Evolutionary conservation across 371 early-diverging fungal species (phyloP).

Genomic region (Enterocytospora artemiae): DNA sequence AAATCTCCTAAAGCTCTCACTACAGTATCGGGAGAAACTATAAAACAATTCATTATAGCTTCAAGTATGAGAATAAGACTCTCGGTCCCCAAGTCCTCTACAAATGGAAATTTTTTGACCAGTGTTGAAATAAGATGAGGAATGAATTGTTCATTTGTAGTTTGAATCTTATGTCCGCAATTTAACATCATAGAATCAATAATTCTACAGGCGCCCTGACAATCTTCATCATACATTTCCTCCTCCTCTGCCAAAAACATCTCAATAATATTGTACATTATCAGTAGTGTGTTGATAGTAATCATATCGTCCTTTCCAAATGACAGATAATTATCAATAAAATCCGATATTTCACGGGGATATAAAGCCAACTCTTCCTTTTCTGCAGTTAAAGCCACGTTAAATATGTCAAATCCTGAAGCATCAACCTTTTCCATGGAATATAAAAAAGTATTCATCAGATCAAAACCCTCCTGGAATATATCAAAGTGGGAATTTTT

Average conservation of each 20-base stretch:
- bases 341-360: constrained; percentile 39
- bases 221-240: constrained; percentile 52
- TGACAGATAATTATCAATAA: constrained; percentile 56
- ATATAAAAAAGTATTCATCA: constrained; percentile 48
- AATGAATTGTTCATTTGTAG: constrained; percentile 20
- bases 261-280: constrained; percentile 16
- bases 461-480: constrained; percentile 49
- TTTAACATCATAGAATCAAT: constrained; percentile 56
- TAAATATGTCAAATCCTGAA: constrained; percentile 44
- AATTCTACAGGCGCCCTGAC: constrained; percentile 52
- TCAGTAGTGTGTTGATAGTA: constrained; percentile 21
- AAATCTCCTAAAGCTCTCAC: constrained; percentile 21
- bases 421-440: constrained; percentile 45
- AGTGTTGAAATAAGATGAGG: constrained; percentile 35
- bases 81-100: constrained; percentile 23
- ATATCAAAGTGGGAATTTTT: constrained; percentile 44
- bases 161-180: constrained; percentile 37
- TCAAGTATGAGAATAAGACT: constrained; percentile 39
- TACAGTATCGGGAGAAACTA: constrained; percentile 36
- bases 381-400: constrained; percentile 31
- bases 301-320: constrained; percentile 48
- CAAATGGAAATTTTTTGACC: constrained; percentile 9
- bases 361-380: constrained; percentile 44
- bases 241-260: constrained; percentile 33
- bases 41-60: constrained; percentile 52